Evolutionary conservation across 805 yeast species (phyloP), one percentile per base, ranked within the genome.

Genomic region (Isabelozyma gotoi): DNA sequence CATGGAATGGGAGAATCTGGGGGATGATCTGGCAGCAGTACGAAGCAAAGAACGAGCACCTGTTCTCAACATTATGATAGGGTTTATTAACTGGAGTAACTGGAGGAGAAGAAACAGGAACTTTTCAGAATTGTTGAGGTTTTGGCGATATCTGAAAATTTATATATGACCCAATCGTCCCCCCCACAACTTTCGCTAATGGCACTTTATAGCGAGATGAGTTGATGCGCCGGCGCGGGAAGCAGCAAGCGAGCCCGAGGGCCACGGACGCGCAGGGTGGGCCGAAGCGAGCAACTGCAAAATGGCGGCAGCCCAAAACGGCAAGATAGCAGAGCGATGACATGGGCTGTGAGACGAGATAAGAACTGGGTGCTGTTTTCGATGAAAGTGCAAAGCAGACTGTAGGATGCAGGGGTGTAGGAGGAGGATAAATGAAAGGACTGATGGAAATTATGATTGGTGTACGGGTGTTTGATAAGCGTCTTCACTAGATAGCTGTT

Each of bases 211-310:
- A 35, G 38, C 38, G 38, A 35, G 38, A 35, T 35, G 20, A 14
- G 35, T 10, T 8, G 17, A 18, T 19, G 38, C 14, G 14, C 14
- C 17, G 43, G n/a, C 29, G 12, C 11, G 19, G 20, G 33, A 21
- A 24, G 39, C 32, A 10, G 44, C 31, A 24, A 46, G 36, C 7
- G 43, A 31, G 14, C 33, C 14, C 5, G 46, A 18, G 11, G 20
- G 12, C 2, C 4, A 5, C 14, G 35, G n/a, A n/a, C 35, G 29
- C 29, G 29, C n/a, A 24, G 29, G 29, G 29, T 2, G 29, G 6
- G 29, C 8, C 8, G n/a, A 14, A 32, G 34, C 34, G 34, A 32
- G 34, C 34, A 5, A 14, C 12, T 32, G 15, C 15, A 24, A 24
- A 24, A 24, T 5, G 29, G 5, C 29, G 29, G 12, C 8, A 7